A percentile compares a stretch with the other conserved stretches of the same genome.
These are phyloP conservation scores for Candida albicans DNA, from an alignment of 1,139 yeast genomes.

Conservation along the genomic window DNA sequence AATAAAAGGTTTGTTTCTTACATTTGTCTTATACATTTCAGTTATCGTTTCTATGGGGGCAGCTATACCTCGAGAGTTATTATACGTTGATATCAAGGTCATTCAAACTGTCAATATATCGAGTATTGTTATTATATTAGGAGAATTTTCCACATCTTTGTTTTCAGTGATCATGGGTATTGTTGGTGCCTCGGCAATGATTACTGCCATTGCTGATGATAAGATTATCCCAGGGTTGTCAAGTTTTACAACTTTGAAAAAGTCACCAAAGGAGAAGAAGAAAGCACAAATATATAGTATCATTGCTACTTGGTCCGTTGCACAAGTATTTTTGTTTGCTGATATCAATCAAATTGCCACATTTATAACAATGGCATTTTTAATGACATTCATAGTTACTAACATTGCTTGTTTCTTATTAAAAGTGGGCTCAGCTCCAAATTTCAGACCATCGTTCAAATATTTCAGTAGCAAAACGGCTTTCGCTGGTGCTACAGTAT, in stretches of 20 bases:
- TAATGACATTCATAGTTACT: conserved; percentile 92
- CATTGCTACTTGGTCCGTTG: conserved; percentile 72
- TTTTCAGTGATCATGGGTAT: conserved; percentile 94
- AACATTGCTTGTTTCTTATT: conserved; percentile 89
- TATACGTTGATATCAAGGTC: conserved; percentile 76
- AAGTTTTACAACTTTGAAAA: conserved; percentile 52
- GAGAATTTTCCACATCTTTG: conserved; percentile 85
- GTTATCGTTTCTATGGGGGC: conserved; percentile 81
- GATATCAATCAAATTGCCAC: conserved; percentile 94
- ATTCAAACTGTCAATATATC: conserved; percentile 77
- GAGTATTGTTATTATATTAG: conserved; percentile 72
- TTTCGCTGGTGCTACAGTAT: conserved; percentile 64
- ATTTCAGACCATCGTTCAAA: conserved; percentile 90
- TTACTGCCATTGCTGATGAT: conserved; percentile 90
- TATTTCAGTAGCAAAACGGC: conserved; percentile 86
- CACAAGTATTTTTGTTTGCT: conserved; percentile 81
- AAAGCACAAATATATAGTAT: conserved; percentile 51
- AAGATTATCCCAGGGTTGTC: conserved; percentile 75
- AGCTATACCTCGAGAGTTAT: conserved; percentile 74
- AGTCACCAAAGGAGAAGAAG: conserved; percentile 44
- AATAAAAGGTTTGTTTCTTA: conserved; percentile 70
- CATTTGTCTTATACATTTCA: conserved; percentile 69
- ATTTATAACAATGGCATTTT: conserved; percentile 92
- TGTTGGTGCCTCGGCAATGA: conserved; percentile 88
- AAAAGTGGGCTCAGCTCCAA: conserved; percentile 90